Conservation (phyloP, 257 asterid species). For the Salvia splendens region DNA sequence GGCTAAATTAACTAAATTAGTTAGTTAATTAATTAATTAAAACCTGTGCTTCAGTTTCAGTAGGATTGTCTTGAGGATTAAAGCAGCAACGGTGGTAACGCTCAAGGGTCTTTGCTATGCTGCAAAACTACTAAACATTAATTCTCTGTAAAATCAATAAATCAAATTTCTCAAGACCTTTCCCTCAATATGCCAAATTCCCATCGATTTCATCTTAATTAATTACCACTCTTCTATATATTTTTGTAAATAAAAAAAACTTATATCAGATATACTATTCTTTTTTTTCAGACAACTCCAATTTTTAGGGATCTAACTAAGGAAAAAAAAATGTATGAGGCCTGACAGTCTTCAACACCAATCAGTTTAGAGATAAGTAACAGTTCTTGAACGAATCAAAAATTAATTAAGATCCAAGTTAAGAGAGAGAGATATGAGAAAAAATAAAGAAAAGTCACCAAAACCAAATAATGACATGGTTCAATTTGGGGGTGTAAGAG, state of each 20-base stretch:
- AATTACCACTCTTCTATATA: no score
- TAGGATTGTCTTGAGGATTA: slow-evolving; percentile 59
- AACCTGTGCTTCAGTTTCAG: slow-evolving; percentile 78
- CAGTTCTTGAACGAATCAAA: no score
- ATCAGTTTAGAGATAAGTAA: neutral
- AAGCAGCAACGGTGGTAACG: slow-evolving; percentile 77
- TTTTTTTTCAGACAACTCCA: no score
- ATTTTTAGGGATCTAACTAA: neutral
- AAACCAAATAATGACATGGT: neutral
- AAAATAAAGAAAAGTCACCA: neutral
- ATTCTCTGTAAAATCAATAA: neutral
- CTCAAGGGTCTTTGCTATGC: slow-evolving; percentile 66
- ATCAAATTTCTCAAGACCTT: neutral
- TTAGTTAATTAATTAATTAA: neutral
- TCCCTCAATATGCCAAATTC: neutral
- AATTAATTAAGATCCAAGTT: no score
- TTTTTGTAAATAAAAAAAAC: no score
- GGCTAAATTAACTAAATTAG: neutral
- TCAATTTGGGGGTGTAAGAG: no score
- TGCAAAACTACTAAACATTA: slow-evolving; percentile 23
- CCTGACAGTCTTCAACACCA: neutral
- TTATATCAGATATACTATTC: no score
- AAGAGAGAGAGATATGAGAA: no score
- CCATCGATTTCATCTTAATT: neutral
- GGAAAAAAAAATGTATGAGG: neutral